These are phyloP conservation scores for Metschnikowia cerradonensis DNA, from an alignment of 805 yeast species.

Conservation along the genomic window DNA sequence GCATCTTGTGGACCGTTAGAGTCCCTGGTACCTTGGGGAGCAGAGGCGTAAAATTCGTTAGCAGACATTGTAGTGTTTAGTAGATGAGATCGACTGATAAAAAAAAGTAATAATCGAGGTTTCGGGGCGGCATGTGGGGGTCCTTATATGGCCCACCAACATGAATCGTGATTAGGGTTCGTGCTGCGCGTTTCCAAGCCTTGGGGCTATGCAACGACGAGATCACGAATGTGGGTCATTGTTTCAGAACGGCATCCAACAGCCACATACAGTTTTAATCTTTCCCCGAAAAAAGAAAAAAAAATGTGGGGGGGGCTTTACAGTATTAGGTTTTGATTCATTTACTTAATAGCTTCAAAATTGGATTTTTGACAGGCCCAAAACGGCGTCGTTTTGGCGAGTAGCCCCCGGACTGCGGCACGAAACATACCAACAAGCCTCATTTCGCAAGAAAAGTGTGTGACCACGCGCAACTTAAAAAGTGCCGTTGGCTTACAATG, in stretches of 20 bases:
- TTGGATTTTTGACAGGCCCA: background rate
- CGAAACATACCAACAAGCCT: background rate
- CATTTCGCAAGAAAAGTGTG: background rate
- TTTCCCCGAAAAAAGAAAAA: background rate
- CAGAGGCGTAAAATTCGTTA: conserved; percentile 51
- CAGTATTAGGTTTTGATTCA: too few relatives aligned
- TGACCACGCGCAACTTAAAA: background rate
- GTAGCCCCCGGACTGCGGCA: background rate
- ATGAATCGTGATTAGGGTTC: background rate
- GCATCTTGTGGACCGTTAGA: conserved; percentile 12
- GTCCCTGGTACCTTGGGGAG: conserved; percentile 23
- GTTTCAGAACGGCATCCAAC: background rate
- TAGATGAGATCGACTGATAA: background rate
- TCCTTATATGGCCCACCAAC: background rate
- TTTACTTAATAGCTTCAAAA: background rate
- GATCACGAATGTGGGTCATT: background rate
- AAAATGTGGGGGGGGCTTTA: too few relatives aligned
- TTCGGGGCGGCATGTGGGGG: background rate
- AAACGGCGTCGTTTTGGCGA: background rate
- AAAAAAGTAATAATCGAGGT: background rate
- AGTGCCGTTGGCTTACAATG: background rate
- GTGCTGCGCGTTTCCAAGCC: conserved; percentile 2
- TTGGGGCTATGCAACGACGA: conserved; percentile 1
- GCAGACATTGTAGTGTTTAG: conserved; percentile 45
- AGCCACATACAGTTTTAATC: background rate